Percentiles rank a stretch among this genome's conserved stretches.
These are phyloP conservation scores for Thamnidium elegans DNA, from an alignment of 192 early-diverging fungal species.

Conservation along the genomic window DNA sequence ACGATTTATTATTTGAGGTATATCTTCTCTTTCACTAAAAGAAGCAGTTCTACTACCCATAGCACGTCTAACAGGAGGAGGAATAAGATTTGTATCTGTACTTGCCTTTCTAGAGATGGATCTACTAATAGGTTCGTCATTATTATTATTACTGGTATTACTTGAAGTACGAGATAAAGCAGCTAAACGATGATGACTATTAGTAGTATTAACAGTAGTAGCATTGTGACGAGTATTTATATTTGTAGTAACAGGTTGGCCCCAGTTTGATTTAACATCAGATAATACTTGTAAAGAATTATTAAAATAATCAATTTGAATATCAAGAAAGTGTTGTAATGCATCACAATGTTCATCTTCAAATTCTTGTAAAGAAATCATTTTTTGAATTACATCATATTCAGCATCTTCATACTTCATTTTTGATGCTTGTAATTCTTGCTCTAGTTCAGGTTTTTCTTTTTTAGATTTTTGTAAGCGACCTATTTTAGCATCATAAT, in stretches of 20 bases:
- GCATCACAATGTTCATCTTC: conserved; percentile 45
- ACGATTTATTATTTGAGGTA: background rate
- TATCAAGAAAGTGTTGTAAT: background rate
- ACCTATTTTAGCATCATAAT: conserved; percentile 90
- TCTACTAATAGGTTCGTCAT: background rate
- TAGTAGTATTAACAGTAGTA: background rate
- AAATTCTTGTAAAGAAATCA: conserved; percentile 80
- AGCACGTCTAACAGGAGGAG: background rate
- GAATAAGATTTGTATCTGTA: background rate
- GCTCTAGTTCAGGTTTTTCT: conserved; percentile 84
- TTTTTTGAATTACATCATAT: conserved; percentile 71
- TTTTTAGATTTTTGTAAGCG: conserved; percentile 89
- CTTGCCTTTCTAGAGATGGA: background rate
- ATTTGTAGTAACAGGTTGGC: too few species aligned
- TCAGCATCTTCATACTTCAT: conserved; percentile 92
- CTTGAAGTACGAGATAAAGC: background rate
- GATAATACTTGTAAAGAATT: background rate
- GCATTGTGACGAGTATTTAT: background rate
- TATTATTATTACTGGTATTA: background rate
- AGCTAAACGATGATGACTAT: background rate
- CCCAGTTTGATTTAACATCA: background rate
- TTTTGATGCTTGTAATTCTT: conserved; percentile 87
- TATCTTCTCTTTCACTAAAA: conserved; percentile 1
- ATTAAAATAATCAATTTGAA: conserved; percentile 3
- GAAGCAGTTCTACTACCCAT: background rate